Evolutionary conservation across 805 yeast genomes (phyloP), one percentile per base, ranked within the genome.

Genomic region (Barnettozyma salicaria): DNA sequence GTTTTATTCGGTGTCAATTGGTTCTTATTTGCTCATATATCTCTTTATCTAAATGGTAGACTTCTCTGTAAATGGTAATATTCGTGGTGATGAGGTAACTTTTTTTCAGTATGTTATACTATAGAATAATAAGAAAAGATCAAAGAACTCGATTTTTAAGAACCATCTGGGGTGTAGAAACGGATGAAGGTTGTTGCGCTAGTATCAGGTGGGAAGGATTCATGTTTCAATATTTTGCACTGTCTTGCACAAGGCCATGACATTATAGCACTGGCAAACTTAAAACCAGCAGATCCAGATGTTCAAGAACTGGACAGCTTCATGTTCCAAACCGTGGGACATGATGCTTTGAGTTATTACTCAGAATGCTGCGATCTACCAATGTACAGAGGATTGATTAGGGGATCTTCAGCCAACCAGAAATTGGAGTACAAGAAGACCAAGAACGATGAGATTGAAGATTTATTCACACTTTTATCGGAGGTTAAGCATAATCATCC

Each of bases 261-360:
- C 49, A 64, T 92, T 6, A 75, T 75, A 1, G 96, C 96, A 1
- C 60, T 90, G 32, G 97, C 88, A 0, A 92, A 92, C 52, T 59
- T 92, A 43, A 76, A 77, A 50, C 96, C 96, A 1, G 68, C 69
- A 1, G 59, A 56, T 23, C 51, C 67, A 17, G 33, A 47, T 5
- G 55, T 60, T 19, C 80, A 78, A 47, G 98, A 92, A 58, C 63
- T 92, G 37, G 97, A 92, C 57, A 85, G 96, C 37, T 90, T 81
- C 55, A 92, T 92, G 98, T 92, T 85, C 59, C 98, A 92, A 60
- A 92, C 98, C 0, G 97, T 92, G 7, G 98, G 98, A 0, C 92
- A 84, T 58, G 85, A 82, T 44, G 74, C 83, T 4, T 67, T 92
- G 3, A 69, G 73, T 0, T 59, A 64, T 36, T 86, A 89, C 52